Percentiles rank a stretch among this genome's conserved stretches.
Evolutionary conservation across 2,329 filamentous ascomycete species (phyloP).

Genomic region (Verticillium klebahnii): DNA sequence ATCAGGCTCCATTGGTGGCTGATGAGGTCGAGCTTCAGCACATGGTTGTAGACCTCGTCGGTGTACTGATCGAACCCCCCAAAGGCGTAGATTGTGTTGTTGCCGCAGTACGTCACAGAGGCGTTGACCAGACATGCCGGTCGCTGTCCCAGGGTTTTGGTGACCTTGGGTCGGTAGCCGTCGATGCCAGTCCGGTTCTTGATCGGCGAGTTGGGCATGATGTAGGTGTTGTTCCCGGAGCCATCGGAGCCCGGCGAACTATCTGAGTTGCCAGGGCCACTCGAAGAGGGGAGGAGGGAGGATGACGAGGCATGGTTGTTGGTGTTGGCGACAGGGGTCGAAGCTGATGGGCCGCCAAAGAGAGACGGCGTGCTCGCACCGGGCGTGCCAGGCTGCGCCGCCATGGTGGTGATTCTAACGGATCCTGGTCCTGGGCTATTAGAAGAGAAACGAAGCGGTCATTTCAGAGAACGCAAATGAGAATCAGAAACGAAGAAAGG

Average conservation of each 20-base stretch:
- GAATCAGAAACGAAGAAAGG: not conserved
- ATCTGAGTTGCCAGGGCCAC: slow-evolving; percentile 29
- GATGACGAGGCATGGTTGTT: not conserved
- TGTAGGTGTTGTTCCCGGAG: slow-evolving; percentile 73
- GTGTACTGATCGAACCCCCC: slow-evolving; percentile 98
- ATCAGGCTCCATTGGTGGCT: slow-evolving; percentile 92
- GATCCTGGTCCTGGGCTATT: slow-evolving; percentile 30
- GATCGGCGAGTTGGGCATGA: slow-evolving; percentile 82
- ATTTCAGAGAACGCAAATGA: not conserved
- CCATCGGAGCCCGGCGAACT: slow-evolving; percentile 46
- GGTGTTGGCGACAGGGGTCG: not conserved
- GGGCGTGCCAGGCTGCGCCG: not conserved
- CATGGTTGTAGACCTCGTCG: slow-evolving; percentile 98
- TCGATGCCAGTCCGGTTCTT: slow-evolving; percentile 63
- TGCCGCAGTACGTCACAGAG: slow-evolving; percentile 96
- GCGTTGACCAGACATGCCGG: slow-evolving; percentile 96
- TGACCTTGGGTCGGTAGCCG: slow-evolving; percentile 80
- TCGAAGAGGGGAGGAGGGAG: not conserved
- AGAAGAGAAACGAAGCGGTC: slow-evolving; percentile 6
- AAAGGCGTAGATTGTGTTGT: slow-evolving; percentile 97
- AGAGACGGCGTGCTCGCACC: not conserved
- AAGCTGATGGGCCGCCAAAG: slow-evolving; percentile 1
- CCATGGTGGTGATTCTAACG: not conserved
- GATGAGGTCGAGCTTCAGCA: slow-evolving; percentile 79
- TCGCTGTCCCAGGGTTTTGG: slow-evolving; percentile 70